Base-by-base conservation (phyloP, 768 basidiomycete genomes). In the Mycena olivaceomarginata region DNA sequence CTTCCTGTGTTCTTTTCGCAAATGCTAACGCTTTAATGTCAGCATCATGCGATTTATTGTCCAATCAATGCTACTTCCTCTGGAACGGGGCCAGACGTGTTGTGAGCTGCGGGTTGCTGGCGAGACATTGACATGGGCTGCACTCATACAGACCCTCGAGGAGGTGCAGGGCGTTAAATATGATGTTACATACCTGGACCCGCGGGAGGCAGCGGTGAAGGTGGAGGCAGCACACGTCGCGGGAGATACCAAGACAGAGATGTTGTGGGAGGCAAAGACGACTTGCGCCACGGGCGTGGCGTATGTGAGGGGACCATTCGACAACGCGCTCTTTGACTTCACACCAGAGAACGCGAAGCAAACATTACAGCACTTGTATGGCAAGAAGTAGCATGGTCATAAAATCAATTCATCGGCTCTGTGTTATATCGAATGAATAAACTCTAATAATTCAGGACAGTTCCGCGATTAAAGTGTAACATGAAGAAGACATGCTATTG, bases 91-190 rank as follows among this genome's bases (percentile, higher is more conserved):
- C 60, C 57, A 70, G 22, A 18, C 41, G 8, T 39, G 16, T 18
- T 41, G 69, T 43, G 69, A 70, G 59, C 69, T 70, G 59, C 57
- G 59, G 16, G 56, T 70, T 9, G 57, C 43, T 4, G 69, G 25
- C 8, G 69, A 70, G 18, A 62, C 69, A 13, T 16, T 70, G 25
- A 70, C 69, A 3, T 70, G 69, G 69, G 45, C 4, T 6, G 41
- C 41, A 16, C 69, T 70, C 1, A 45, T 70, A 37, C 25, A 43
- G 41, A 8, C 18, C 1, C 69, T 70, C 3, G 59, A 37, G 25
- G 59, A 60, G 22, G 69, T 62, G 6, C 69, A 70, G 22, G 69
- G 69, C 15, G 69, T 62, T 2, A 62, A 46, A 16, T 70, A 70
- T 20, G n/a, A 43, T 1, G 25, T 13, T 1, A 48, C 18, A 4